Conservation (phyloP, 108 stramenopile species). For the Skeletonema tropicum region DNA sequence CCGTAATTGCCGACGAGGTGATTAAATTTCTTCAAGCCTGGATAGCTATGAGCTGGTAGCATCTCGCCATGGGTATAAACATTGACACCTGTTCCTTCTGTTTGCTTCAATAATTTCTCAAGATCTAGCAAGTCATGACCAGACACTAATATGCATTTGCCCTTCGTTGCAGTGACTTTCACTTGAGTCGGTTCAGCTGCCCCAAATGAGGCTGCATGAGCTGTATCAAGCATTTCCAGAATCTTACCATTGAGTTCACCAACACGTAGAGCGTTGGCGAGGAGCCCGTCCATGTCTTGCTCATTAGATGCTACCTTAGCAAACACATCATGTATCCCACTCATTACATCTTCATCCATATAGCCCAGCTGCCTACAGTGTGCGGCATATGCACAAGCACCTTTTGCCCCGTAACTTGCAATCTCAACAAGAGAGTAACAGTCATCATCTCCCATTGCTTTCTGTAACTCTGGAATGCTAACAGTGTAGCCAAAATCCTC, state of each 20-base stretch:
- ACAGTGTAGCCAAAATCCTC: slow-evolving; percentile 66
- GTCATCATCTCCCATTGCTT: slow-evolving; percentile 65
- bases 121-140: slow-evolving; percentile 81
- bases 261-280: slow-evolving; percentile 61
- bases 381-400: slow-evolving; percentile 75
- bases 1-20: slow-evolving; percentile 85
- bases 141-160: slow-evolving; percentile 79
- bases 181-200: slow-evolving; percentile 69
- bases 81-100: slow-evolving; percentile 84
- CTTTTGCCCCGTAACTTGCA: slow-evolving; percentile 75
- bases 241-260: slow-evolving; percentile 70
- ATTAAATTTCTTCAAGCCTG: slow-evolving; percentile 68
- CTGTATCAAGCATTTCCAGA: slow-evolving; percentile 66
- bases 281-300: slow-evolving; percentile 69
- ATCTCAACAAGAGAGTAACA: slow-evolving; percentile 77
- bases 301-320: slow-evolving; percentile 63
- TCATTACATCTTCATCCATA: slow-evolving; percentile 61
- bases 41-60: slow-evolving; percentile 86
- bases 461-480: slow-evolving; percentile 45
- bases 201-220: slow-evolving; percentile 67
- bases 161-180: slow-evolving; percentile 65
- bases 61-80: slow-evolving; percentile 91
- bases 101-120: slow-evolving; percentile 71
- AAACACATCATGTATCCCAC: slow-evolving; percentile 64
- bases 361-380: slow-evolving; percentile 67